These are phyloP conservation scores for Phytophthora citrophthora DNA, from an alignment of 352 stramenopile species.

Conservation along the genomic window DNA sequence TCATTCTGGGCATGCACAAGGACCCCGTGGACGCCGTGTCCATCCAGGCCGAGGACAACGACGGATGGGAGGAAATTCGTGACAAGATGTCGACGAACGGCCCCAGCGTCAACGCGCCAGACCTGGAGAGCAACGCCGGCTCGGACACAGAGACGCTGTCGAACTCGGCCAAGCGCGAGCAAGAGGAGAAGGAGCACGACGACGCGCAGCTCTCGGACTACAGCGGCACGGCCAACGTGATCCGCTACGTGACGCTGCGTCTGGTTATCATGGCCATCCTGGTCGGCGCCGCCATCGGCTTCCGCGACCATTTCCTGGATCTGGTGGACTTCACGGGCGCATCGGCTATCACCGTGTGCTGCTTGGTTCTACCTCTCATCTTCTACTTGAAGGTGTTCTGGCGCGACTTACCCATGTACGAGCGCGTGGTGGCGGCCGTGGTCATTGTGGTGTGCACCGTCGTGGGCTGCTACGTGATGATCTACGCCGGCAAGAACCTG, in stretches of 20 bases:
- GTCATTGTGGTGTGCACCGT: constrained; percentile 44
- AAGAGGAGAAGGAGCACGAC: constrained; percentile 35
- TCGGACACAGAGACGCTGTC: constrained; percentile 32
- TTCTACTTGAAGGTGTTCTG: constrained; percentile 62
- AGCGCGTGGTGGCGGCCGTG: constrained; percentile 39
- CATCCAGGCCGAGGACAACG: constrained; percentile 18
- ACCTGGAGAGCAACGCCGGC: constrained; percentile 32
- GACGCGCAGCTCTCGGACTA: constrained; percentile 41
- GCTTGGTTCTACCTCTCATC: constrained; percentile 50
- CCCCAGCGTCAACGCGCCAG: constrained; percentile 12
- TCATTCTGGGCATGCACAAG: constrained; percentile 53
- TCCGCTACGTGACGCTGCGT: constrained; percentile 42
- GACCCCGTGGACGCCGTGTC: constrained; percentile 1
- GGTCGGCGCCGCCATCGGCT: constrained; percentile 41
- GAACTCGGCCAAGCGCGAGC: constrained; percentile 33
- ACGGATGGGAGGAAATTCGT: constrained; percentile 31
- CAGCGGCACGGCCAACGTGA: constrained; percentile 26
- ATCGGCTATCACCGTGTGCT: constrained; percentile 51
- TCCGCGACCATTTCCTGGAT: constrained; percentile 51
- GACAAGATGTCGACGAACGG: constrained; percentile 28
- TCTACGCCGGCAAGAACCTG: constrained; percentile 47
- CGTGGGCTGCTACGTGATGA: constrained; percentile 52
- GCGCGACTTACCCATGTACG: constrained; percentile 44
- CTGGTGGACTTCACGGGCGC: constrained; percentile 56
- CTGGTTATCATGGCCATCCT: constrained; percentile 47